A percentile compares a stretch with the other conserved stretches of the same genome.
Evolutionary conservation across 345 rosid species (phyloP).

Genomic region (Euphorbia pulcherrima): DNA sequence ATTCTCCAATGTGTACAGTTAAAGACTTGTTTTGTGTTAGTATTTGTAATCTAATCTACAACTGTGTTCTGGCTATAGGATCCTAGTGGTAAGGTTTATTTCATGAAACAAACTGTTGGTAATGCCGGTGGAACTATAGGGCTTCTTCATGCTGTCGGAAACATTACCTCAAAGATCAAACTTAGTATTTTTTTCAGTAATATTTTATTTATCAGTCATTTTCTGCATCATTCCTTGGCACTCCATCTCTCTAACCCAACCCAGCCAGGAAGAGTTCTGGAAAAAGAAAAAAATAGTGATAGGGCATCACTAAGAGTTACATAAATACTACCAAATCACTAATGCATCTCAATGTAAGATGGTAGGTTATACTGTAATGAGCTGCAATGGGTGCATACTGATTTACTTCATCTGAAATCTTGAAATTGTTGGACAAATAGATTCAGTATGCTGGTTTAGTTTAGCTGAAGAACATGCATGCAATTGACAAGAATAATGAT

Average conservation of each 20-base stretch:
- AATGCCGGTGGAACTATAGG: constrained; percentile 98
- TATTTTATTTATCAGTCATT: background rate
- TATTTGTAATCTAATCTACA: background rate
- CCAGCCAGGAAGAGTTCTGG: background rate
- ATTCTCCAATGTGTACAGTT: too few species aligned
- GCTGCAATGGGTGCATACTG: background rate
- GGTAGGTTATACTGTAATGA: too few species aligned
- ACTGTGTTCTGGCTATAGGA: constrained; percentile 43
- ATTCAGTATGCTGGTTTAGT: background rate
- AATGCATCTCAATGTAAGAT: background rate
- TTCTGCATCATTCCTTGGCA: background rate
- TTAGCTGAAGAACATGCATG: background rate
- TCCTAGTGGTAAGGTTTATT: constrained; percentile 60
- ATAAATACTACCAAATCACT: background rate
- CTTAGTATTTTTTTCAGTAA: constrained; percentile 48
- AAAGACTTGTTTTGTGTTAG: background rate
- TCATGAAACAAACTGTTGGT: constrained; percentile 94
- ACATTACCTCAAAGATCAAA: constrained; percentile 65
- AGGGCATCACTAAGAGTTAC: background rate
- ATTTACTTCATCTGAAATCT: background rate
- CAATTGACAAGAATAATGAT: background rate
- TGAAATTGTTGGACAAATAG: background rate
- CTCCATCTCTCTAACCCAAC: background rate
- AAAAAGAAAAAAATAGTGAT: background rate
- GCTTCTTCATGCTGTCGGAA: constrained; percentile 92